Evolutionary conservation across 768 basidiomycete species (phyloP), one percentile per base, ranked within the genome.

Genomic region (Podaxis sp.): DNA sequence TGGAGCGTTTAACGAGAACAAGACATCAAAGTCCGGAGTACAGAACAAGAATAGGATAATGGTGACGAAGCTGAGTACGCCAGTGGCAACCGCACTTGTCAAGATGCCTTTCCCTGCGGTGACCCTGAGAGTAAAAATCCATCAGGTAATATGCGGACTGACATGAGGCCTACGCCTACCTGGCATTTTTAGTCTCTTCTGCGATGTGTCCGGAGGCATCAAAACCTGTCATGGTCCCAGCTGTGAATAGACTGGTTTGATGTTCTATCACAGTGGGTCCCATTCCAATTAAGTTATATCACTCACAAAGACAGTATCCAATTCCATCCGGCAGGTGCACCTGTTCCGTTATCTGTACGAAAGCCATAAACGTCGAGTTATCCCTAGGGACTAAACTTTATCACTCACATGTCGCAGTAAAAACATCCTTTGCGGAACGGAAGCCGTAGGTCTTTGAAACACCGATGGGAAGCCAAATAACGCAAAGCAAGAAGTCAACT

Each of bases 381-480:
- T 37, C 1, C 19, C 4, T 9, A 7, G 29, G 7, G 13, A 17
- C 38, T 50, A 67, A 6, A 15, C 8, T 17, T 27, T n/a, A 27
- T 12, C 50, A 77, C 89, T 47, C 70, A 93, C 90, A 90, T 13
- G 86, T 89, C 78, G 82, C 78, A 2, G 89, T 91, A 68, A 96
- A 95, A 9, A 93, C 94, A 38, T 94, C 93, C 38, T 85, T 83
- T 0, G 91, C 90, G 13, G 85, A 82, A 51, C 93, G 85, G 76
- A 97, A 94, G 9, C 94, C 95, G 66, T 96, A 97, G 0, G 94
- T 94, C 67, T 81, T 88, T 4, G 88, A 88, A 2, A 94, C 95
- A 0, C 92, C 93, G 56, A 97, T 92, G 0, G 95, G 95, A 41
- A 97, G 83, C 94, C 94, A 96, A 66, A 94, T 91, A 55, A 93